Conservation (phyloP, 768 basidiomycete species). For the Phylloporus arenicola region DNA sequence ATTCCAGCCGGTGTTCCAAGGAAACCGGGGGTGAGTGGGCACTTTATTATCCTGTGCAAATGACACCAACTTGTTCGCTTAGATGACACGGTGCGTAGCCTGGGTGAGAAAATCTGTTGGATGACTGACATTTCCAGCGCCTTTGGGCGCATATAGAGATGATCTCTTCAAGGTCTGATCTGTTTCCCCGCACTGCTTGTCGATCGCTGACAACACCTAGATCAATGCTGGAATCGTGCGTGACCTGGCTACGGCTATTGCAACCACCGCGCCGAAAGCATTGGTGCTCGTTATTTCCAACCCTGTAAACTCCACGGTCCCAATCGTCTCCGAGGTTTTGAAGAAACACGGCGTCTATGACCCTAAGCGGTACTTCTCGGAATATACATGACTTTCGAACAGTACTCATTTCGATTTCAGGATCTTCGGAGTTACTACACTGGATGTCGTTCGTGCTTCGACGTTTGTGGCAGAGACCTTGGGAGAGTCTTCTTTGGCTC, state of each 20-base stretch:
- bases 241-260: conserved; percentile 88
- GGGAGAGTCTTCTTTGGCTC: conserved; percentile 55
- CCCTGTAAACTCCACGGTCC: conserved; percentile 99
- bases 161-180: conserved; percentile 85
- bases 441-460: conserved; percentile 97
- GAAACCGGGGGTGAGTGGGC: conserved; percentile 76
- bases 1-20: conserved; percentile 97
- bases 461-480: conserved; percentile 86
- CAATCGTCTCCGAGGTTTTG: conserved; percentile 91
- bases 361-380: conserved; percentile 69
- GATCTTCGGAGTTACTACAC: conserved; percentile 94
- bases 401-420: conserved; percentile 36
- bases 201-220: conserved; percentile 35
- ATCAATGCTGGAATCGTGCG: conserved; percentile 98
- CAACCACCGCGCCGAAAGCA: conserved; percentile 79
- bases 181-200: background rate
- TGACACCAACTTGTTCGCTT: conserved; percentile 1
- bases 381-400: background rate
- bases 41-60: background rate
- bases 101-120: background rate
- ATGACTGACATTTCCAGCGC: conserved; percentile 7
- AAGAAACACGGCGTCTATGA: conserved; percentile 91
- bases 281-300: conserved; percentile 96
- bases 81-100: conserved; percentile 48
- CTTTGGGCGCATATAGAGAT: conserved; percentile 50